Evolutionary conservation across 2,329 filamentous ascomycete genomes (phyloP), one percentile per base, ranked within the genome.

Genomic region (Niveomyces coronatus): DNA sequence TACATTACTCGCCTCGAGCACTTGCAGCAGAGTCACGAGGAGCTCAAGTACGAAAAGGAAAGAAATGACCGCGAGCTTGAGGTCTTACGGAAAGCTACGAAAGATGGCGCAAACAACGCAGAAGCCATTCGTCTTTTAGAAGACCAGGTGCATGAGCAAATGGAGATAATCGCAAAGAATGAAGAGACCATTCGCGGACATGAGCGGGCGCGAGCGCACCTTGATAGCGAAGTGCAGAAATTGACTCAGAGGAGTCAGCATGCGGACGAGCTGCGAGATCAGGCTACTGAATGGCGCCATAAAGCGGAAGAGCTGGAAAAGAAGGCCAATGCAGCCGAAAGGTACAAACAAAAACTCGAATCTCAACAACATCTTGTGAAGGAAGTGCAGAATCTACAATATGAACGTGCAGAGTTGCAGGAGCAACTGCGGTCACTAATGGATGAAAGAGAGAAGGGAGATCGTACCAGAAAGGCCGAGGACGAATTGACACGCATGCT

Each of bases 161-260:
- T 85, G 54, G 70, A 80, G 41, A 65, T 85, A 35, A 87, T 88
- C 51, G 76, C 77, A 27, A 52, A 53, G 23, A 71, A 67, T 17
- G 74, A 85, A 47, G 83, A 88, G 54, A 47, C 44, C n/a, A 62
- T 63, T 34, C 55, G 59, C 9, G 53, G 49, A 17, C 52, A 58
- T 39, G 52, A 58, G 31, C 53, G 52, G 40, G 46, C 47, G 9
- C 55, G 53, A 38, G 69, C 71, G 15, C 73, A 83, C 47, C 60
- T 80, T 9, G 73, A 82, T 40, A 63, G 62, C 43, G 71, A 77
- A 45, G 64, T 75, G 24, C 56, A 61, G 35, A 57, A 58, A 28
- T 56, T 75, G 20, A 63, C 61, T 35, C 58, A 56, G 39, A 67
- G 59, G 53, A 64, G 67, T 23, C 62, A 67, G 28, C 64, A 67